These are phyloP conservation scores for Metschnikowia drakensbergensis DNA, from an alignment of 805 yeast species.

Conservation along the genomic window DNA sequence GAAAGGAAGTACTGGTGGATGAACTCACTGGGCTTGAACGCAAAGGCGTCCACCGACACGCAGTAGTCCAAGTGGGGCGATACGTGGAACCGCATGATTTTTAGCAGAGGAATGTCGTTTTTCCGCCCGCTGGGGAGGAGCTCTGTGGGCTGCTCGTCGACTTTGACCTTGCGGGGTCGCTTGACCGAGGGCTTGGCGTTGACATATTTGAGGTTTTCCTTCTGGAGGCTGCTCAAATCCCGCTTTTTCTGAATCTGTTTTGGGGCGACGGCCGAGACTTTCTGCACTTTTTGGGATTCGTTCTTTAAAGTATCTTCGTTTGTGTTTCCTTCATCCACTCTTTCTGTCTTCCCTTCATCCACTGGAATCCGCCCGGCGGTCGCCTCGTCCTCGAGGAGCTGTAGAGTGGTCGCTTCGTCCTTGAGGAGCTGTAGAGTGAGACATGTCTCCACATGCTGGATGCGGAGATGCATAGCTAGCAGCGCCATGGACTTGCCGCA, in stretches of 20 bases:
- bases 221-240: slow-evolving; percentile 10
- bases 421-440: slow-evolving; percentile 16
- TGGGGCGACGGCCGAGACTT: not conserved
- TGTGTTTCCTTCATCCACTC: no score
- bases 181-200: slow-evolving; percentile 9
- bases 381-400: no score
- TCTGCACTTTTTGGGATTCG: no score
- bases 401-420: not conserved
- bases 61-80: slow-evolving; percentile 24
- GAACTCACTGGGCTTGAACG: slow-evolving; percentile 42
- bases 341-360: no score
- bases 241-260: slow-evolving; percentile 4
- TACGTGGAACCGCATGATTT: slow-evolving; percentile 43
- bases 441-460: slow-evolving; percentile 56
- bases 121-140: slow-evolving; percentile 14
- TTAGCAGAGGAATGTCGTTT: slow-evolving; percentile 50
- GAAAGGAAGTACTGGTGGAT: slow-evolving; percentile 58
- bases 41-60: slow-evolving; percentile 65
- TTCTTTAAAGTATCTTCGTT: no score
- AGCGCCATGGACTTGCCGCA: slow-evolving; percentile 41
- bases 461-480: slow-evolving; percentile 41
- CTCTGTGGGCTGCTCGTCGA: slow-evolving; percentile 8
- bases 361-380: no score
- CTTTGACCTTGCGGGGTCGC: not conserved
- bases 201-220: slow-evolving; percentile 11